Conservation (phyloP, 768 basidiomycete species). For the Rubroboletus pulcherrimus region DNA sequence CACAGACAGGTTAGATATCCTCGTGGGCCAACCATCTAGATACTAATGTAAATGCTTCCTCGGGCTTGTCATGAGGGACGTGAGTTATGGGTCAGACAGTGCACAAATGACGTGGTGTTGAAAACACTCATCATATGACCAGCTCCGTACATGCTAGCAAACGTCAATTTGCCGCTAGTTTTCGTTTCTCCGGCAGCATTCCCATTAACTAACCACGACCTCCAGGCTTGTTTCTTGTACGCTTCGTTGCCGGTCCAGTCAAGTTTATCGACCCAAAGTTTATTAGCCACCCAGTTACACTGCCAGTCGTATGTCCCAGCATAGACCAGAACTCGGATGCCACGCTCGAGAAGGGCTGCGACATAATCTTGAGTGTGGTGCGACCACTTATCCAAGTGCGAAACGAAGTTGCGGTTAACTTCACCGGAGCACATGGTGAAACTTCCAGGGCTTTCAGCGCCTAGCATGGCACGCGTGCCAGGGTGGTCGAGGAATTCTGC, state of each 20-base stretch:
- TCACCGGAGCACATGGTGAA: conserved; percentile 54
- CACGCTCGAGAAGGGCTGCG: conserved; percentile 50
- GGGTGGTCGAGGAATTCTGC: conserved; percentile 45
- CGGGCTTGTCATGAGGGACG: conserved; percentile 69
- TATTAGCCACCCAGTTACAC: conserved; percentile 64
- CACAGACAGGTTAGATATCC: conserved; percentile 30
- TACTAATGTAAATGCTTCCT: conserved; percentile 59
- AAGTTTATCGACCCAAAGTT: conserved; percentile 53
- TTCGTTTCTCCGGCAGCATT: conserved; percentile 54
- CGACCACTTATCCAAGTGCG: conserved; percentile 58
- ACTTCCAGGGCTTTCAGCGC: conserved; percentile 43
- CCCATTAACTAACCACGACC: conserved; percentile 55
- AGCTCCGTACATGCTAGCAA: conserved; percentile 59
- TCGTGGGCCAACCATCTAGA: conserved; percentile 55
- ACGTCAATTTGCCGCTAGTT: conserved; percentile 55
- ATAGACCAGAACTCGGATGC: conserved; percentile 50
- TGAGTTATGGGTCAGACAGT: conserved; percentile 30
- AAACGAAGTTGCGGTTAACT: conserved; percentile 50
- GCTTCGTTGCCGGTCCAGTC: conserved; percentile 56
- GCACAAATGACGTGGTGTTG: conserved; percentile 3
- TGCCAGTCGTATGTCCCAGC: conserved; percentile 55
- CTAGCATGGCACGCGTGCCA: conserved; percentile 41
- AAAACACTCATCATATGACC: conserved; percentile 65
- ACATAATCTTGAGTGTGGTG: conserved; percentile 57
- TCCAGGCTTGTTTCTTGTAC: conserved; percentile 41